Conservation (phyloP, 305 asterid species). For the Solanum hybrid region DNA sequence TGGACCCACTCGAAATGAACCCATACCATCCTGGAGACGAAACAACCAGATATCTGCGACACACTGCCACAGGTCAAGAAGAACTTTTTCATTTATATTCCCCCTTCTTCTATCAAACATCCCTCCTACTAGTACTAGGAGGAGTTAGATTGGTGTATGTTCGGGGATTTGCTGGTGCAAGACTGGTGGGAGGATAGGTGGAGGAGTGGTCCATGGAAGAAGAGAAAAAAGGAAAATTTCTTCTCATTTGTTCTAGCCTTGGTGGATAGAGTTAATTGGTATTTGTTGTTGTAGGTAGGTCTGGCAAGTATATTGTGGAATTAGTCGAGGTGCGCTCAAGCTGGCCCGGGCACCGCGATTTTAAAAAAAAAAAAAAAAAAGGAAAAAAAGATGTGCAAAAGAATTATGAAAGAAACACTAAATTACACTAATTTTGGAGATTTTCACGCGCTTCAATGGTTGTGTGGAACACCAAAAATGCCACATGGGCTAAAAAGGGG, state of each 20-base stretch:
- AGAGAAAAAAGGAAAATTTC: neutral
- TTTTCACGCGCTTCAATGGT: neutral
- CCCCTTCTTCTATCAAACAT: neutral
- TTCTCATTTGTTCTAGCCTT: neutral
- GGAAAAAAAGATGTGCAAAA: neutral
- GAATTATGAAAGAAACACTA: neutral
- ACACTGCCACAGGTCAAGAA: neutral
- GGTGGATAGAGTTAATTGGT: neutral
- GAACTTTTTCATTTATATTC: neutral
- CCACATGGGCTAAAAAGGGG: neutral
- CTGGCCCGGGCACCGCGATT: neutral
- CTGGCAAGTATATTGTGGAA: neutral
- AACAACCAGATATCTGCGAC: neutral
- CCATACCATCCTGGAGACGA: neutral
- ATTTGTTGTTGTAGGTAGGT: neutral
- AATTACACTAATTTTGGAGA: neutral
- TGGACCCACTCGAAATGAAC: neutral
- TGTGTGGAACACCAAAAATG: neutral
- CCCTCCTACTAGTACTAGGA: neutral
- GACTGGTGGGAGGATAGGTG: neutral
- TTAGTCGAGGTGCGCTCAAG: neutral
- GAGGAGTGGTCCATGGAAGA: neutral
- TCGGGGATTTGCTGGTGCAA: neutral
- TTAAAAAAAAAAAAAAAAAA: no score
- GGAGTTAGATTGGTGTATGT: neutral